phyloP scores from a whole-genome alignment of 768 basidiomycete species.

The Xerocomus potaroensis region DNA sequence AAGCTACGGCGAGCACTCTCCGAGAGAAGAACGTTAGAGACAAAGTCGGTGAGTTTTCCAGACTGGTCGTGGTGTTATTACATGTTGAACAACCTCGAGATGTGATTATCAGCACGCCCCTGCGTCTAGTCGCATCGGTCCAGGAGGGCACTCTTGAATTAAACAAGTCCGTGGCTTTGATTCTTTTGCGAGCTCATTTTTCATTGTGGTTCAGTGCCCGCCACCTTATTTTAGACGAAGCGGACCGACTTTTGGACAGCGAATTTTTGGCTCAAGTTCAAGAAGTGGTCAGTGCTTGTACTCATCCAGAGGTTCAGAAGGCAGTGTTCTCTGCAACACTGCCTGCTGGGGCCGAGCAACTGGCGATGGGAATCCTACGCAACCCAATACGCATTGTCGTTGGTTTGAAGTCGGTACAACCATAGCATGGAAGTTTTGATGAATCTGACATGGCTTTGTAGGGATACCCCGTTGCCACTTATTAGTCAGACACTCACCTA shows the following conservation, averaged over 20 bases:
- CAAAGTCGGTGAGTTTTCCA: conserved; percentile 63
- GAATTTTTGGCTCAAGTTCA: conserved; percentile 88
- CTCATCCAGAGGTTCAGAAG: conserved; percentile 66
- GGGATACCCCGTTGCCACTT: conserved; percentile 92
- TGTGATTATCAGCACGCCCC: conserved; percentile 87
- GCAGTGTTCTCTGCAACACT: conserved; percentile 94
- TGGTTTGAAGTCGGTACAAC: conserved; percentile 75
- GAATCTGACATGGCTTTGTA: conserved; percentile 36
- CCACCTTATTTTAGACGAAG: conserved; percentile 86
- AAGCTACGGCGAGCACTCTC: conserved; percentile 82
- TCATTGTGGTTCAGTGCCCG: conserved; percentile 54
- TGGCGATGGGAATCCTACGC: conserved; percentile 79
- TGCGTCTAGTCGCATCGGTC: conserved; percentile 80
- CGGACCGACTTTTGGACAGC: conserved; percentile 82
- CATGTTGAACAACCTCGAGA: conserved; percentile 43
- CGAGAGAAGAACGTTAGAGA: conserved; percentile 66
- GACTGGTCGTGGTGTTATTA: background rate
- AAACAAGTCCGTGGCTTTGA: conserved; percentile 55
- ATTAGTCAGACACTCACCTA: conserved; percentile 87
- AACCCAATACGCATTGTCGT: conserved; percentile 94
- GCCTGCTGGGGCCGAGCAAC: conserved; percentile 80
- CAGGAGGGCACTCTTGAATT: conserved; percentile 63
- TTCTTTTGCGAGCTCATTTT: background rate
- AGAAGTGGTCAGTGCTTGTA: conserved; percentile 80
- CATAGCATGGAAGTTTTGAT: conserved; percentile 12